phyloP scores from a whole-genome alignment of 106 monocot species.

The Dendrobium chrysotoxum region DNA sequence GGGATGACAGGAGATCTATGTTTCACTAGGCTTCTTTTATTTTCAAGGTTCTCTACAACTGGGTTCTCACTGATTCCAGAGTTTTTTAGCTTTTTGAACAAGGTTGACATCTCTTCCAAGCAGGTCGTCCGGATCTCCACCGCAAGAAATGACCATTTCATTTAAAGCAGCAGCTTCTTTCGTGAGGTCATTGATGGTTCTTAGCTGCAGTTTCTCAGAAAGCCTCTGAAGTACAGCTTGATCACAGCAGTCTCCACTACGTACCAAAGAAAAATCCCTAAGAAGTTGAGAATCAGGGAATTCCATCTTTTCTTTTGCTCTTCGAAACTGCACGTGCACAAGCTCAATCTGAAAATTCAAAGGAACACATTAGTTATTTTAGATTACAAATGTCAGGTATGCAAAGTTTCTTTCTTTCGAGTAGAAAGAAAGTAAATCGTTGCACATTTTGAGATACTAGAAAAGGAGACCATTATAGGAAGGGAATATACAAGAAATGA shows the following conservation, averaged over 20 bases:
- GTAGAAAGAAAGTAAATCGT: background rate
- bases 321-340: constrained; percentile 55
- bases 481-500: no score
- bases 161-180: constrained; percentile 52
- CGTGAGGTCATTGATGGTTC: constrained; percentile 46
- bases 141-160: constrained; percentile 42
- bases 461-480: background rate
- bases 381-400: background rate
- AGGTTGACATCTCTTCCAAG: constrained; percentile 30
- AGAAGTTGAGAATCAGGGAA: constrained; percentile 39
- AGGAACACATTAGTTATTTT: background rate
- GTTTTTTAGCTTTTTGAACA: constrained; percentile 47
- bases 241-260: constrained; percentile 18
- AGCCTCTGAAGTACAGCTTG: constrained; percentile 29
- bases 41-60: constrained; percentile 16
- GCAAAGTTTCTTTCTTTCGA: no score
- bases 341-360: constrained; percentile 44
- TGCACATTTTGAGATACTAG: background rate
- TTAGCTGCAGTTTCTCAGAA: constrained; percentile 58
- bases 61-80: constrained; percentile 26
- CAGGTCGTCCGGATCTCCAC: constrained; percentile 26
- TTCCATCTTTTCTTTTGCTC: constrained; percentile 41
- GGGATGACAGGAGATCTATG: constrained; percentile 63
- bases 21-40: constrained; percentile 19
- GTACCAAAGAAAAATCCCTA: constrained; percentile 22